Percentiles rank a stretch among this genome's conserved stretches.
phyloP scores from a whole-genome alignment of 257 asterid species.

The Solanum etuberosum region DNA sequence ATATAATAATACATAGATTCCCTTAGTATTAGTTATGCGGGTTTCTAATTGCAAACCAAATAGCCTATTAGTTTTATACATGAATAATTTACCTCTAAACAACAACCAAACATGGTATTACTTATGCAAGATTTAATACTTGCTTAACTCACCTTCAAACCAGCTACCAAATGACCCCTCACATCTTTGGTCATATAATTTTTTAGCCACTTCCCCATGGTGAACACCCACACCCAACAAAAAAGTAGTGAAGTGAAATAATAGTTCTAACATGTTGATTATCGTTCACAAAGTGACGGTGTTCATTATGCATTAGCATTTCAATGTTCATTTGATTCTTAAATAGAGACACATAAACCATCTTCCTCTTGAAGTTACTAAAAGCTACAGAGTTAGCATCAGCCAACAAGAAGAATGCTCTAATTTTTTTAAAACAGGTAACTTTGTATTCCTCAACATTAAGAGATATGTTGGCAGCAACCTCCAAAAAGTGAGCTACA shows the following conservation, averaged over 20 bases:
- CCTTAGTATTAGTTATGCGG: neutral
- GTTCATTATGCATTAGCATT: neutral
- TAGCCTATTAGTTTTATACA: neutral
- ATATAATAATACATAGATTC: neutral
- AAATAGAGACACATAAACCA: neutral
- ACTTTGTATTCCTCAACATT: neutral
- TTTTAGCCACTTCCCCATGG: neutral
- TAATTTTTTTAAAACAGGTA: neutral
- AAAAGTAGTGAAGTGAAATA: neutral
- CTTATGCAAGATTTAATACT: neutral
- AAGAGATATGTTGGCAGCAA: neutral
- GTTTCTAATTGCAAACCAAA: neutral
- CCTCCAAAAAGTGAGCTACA: neutral
- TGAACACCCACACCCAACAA: neutral
- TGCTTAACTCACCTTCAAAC: neutral
- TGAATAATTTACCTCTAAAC: neutral
- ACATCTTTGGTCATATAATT: neutral
- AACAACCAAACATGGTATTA: neutral
- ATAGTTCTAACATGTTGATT: neutral
- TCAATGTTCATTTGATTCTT: neutral
- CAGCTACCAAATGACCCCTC: neutral
- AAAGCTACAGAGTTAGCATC: neutral
- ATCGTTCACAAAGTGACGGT: neutral
- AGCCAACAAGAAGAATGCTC: neutral
- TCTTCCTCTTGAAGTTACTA: neutral